A percentile compares a stretch with the other conserved stretches of the same genome.
These are phyloP conservation scores for Xylaria arbuscula DNA, from an alignment of 2,329 filamentous ascomycete species.

Conservation along the genomic window DNA sequence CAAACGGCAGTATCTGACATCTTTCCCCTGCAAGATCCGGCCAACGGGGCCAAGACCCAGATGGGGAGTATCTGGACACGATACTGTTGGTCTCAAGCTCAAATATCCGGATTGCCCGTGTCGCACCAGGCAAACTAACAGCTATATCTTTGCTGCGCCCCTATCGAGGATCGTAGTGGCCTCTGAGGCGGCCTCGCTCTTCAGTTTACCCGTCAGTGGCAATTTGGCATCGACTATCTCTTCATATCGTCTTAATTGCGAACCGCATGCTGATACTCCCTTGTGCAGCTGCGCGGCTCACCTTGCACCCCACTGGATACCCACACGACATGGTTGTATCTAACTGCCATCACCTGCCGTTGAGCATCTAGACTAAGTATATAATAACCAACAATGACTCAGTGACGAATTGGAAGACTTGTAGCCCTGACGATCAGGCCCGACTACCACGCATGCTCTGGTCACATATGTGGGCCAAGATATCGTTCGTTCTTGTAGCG, in stretches of 20 bases:
- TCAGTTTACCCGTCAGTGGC: slow-evolving; percentile 48
- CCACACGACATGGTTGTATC: slow-evolving; percentile 32
- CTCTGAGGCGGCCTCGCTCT: slow-evolving; percentile 27
- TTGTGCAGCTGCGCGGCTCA: slow-evolving; percentile 27
- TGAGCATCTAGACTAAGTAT: slow-evolving; percentile 31
- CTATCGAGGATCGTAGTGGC: slow-evolving; percentile 26
- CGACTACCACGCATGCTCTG: slow-evolving; percentile 25
- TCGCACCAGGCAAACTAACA: slow-evolving; percentile 30
- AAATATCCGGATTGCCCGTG: slow-evolving; percentile 38
- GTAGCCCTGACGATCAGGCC: slow-evolving; percentile 39
- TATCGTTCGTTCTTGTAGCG: slow-evolving; percentile 11
- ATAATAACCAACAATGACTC: slow-evolving; percentile 10
- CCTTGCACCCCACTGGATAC: slow-evolving; percentile 28
- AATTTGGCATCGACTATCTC: slow-evolving; percentile 43
- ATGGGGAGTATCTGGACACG: slow-evolving; percentile 18
- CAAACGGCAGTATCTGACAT: slow-evolving; percentile 35
- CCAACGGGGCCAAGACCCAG: slow-evolving; percentile 23
- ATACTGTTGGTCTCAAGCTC: slow-evolving; percentile 27
- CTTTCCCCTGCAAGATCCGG: slow-evolving; percentile 30
- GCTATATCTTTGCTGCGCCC: slow-evolving; percentile 28
- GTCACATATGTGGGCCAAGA: slow-evolving; percentile 30
- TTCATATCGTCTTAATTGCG: slow-evolving; percentile 38
- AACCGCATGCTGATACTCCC: slow-evolving; percentile 29
- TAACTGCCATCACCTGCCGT: slow-evolving; percentile 32
- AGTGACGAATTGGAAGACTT: slow-evolving; percentile 37